Conservation (phyloP, 345 rosid species). For the Euclidium syriacum region DNA sequence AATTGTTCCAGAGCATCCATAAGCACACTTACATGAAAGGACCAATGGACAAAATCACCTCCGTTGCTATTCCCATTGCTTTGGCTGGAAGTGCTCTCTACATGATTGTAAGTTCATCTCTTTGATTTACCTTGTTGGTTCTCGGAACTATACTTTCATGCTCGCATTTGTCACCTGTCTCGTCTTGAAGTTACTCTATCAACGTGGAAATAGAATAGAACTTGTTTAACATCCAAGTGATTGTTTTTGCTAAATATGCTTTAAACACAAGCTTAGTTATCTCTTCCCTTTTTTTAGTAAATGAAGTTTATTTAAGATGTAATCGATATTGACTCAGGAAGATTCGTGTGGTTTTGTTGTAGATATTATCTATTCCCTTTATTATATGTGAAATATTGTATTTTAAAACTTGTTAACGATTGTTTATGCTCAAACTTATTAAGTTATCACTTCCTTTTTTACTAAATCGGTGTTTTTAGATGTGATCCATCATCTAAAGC, state of each 20-base stretch:
- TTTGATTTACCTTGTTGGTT: neutral
- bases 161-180: neutral
- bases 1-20: conserved; percentile 63
- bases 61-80: conserved; percentile 77
- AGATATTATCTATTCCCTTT: neutral
- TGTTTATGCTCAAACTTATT: no score
- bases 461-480: no score
- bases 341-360: neutral
- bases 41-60: conserved; percentile 73
- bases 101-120: conserved; percentile 58
- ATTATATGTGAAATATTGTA: no score
- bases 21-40: conserved; percentile 84
- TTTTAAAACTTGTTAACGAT: no score
- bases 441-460: no score
- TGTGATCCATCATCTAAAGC: no score
- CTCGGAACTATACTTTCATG: neutral
- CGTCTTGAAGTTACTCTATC: no score
- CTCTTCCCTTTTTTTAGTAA: no score
- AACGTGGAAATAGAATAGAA: no score
- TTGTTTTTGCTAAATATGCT: neutral
- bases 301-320: neutral
- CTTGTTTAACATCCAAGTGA: neutral
- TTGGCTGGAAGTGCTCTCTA: conserved; percentile 53
- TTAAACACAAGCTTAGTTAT: no score
- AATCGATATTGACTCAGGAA: neutral